Conservation (phyloP, 768 basidiomycete genomes). For the Termitomyces bulborhizus region DNA sequence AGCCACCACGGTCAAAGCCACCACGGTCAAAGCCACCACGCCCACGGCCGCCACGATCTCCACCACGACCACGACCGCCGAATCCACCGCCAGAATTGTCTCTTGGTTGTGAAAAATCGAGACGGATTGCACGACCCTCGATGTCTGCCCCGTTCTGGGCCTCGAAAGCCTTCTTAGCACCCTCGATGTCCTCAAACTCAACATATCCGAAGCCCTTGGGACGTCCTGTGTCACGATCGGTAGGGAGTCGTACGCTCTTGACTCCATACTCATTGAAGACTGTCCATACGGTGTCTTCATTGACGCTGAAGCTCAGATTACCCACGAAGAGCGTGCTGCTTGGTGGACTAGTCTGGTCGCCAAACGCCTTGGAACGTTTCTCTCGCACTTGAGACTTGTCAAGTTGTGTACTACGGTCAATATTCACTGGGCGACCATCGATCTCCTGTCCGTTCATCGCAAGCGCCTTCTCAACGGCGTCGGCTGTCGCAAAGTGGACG, state of each 20-base stretch:
- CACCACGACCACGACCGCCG: slow-evolving; percentile 22
- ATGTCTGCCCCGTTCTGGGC: slow-evolving; percentile 67
- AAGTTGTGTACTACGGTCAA: slow-evolving; percentile 70
- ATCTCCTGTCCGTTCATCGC: slow-evolving; percentile 81
- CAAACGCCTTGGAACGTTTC: slow-evolving; percentile 71
- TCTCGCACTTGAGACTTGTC: slow-evolving; percentile 53
- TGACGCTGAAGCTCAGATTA: slow-evolving; percentile 75
- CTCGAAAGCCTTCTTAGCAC: slow-evolving; percentile 76
- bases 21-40: slow-evolving; percentile 22
- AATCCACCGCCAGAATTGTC: slow-evolving; percentile 31
- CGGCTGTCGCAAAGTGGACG: slow-evolving; percentile 66
- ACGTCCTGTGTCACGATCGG: slow-evolving; percentile 84
- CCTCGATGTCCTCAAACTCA: slow-evolving; percentile 78
- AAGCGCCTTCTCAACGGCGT: slow-evolving; percentile 78
- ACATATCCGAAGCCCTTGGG: slow-evolving; percentile 98
- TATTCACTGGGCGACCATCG: slow-evolving; percentile 83
- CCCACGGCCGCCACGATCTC: slow-evolving; percentile 24
- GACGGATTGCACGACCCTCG: slow-evolving; percentile 71
- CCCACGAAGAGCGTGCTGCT: slow-evolving; percentile 84
- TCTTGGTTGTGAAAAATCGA: slow-evolving; percentile 85
- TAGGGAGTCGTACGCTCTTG: slow-evolving; percentile 84
- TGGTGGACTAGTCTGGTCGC: slow-evolving; percentile 60
- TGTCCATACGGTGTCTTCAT: slow-evolving; percentile 85
- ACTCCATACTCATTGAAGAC: slow-evolving; percentile 87
- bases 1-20: slow-evolving; percentile 17